Evolutionary conservation across 1,284 basidiomycete genomes (phyloP).

Genomic region (Tilletia indica): DNA sequence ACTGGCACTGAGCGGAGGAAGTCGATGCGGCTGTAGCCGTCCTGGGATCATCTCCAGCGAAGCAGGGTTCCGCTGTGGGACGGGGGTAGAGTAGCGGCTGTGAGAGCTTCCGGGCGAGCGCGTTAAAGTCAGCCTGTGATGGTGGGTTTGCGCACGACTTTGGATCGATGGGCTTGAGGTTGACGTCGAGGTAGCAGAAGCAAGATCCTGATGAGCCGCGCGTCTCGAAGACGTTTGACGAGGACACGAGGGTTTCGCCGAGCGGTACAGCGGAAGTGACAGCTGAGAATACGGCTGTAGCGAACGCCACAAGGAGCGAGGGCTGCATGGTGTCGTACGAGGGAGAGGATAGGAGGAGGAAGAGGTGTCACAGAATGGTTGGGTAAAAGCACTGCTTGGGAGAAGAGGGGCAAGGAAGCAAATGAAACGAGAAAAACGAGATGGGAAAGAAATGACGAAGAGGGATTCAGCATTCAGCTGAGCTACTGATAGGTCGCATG

Average conservation of each 20-base stretch:
- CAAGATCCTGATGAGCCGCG: neutral
- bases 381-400: neutral
- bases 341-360: too few relatives aligned
- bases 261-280: neutral
- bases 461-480: too few relatives aligned
- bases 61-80: conserved; percentile 5
- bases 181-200: conserved; percentile 15
- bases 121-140: neutral
- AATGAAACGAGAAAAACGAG: neutral
- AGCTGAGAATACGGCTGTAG: neutral
- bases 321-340: neutral
- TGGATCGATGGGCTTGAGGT: conserved; percentile 3
- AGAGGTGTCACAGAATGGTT: neutral
- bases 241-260: neutral
- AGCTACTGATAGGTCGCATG: too few relatives aligned
- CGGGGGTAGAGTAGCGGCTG: conserved; percentile 7
- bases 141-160: conserved; percentile 1
- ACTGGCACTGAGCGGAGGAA: neutral
- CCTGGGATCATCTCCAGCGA: neutral
- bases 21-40: neutral
- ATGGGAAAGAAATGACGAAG: neutral
- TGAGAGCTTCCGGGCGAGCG: neutral
- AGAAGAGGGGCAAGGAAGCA: neutral
- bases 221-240: neutral
- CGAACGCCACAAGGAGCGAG: neutral